Base-by-base conservation (phyloP, 2,329 filamentous ascomycete species). In the Fusarium mangiferae region DNA sequence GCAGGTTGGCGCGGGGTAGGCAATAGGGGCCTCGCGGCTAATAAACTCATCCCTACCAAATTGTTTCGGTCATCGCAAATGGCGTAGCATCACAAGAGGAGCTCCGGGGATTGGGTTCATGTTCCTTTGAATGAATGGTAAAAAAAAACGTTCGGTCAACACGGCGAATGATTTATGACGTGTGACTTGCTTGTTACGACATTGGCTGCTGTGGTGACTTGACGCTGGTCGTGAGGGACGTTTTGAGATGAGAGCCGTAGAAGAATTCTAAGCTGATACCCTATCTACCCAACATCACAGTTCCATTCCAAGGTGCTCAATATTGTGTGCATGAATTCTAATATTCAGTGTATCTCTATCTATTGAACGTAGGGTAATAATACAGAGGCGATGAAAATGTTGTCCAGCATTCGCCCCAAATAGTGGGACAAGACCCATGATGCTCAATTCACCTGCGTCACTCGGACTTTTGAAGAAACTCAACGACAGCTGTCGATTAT, bases 391-490 rank as follows among this genome's bases (percentile, higher is more conserved):
- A 55, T 22, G 33, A 38, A 67, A 60, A 58, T 48, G 51, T 58
- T 54, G 39, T 45, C 35, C 39, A 60, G n/a, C 33, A 72, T 61
- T 63, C 58, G 64, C 55, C 58, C 28, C 49, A 44, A 55, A 52
- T 58, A 63, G 71, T 58, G 54, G 67, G 62, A 72, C 51, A 59
- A 36, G 46, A 42, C 49, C 42, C 64, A 45, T 58, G 30, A 51
- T 26, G 39, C 60, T 30, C 22, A 52, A 22, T 52, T 36, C 41
- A 51, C 10, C 24, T 33, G 26, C 49, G 51, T 84, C 85, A 84
- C 82, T 90, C 82, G 78, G 86, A 79, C 9, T 83, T 84, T 24
- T 80, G 81, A 56, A 93, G 80, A 76, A 92, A 93, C 51, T 92
- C 90, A 30, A 91, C 86, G 17, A 92, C 90, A 72, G 87, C 90